Base-by-base conservation (phyloP, 371 early-diverging fungal species). In the Haplosporangium sp. region DNA sequence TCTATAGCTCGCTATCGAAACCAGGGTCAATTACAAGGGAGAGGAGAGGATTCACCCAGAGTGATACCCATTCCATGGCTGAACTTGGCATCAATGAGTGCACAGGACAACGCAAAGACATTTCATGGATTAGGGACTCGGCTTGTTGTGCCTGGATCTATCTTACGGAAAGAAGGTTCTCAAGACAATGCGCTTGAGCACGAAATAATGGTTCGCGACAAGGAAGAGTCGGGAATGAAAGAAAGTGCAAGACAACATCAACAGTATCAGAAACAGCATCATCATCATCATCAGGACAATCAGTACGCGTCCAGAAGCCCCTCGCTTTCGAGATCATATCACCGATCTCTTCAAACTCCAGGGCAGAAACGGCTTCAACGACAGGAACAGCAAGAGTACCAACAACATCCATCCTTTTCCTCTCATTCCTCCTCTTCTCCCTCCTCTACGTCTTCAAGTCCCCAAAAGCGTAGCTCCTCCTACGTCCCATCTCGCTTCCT, bases 81-180 rank as follows among this genome's bases (percentile, higher is more conserved):
- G 14, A 65, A 65, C 0, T 38, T 70, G 37, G 55, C 40, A 8
- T 51, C 71, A 0, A 61, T 70, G 71, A 46, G 58, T 18, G 29
- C 67, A 1, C 53, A 55, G 38, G 71, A 69, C 18, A 76, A 59
- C 52, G 50, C 71, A 16, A 58, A 61, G 45, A 76, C 76, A 11
- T 70, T 76, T 48, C 76, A 69, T 38, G 70, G 69, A 10, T 46
- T 62, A 16, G 62, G 66, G 38, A 54, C 75, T 16, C 18, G 16
- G 0, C 66, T 55, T 29, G 20, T 46, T 0, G 50, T 45, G 6
- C 65, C 62, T 0, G 11, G 38, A 14, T 53, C 60, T 7, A 20
- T 41, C n/a, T 12, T 55, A 13, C 41, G 38, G 13, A 54, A 53
- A 16, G 54, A 11, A 1, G 41, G 42, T 1, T 51, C 56, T 51